Evolutionary conservation across 1,284 basidiomycete species (phyloP).

Genomic region (Phlebopus sp.): DNA sequence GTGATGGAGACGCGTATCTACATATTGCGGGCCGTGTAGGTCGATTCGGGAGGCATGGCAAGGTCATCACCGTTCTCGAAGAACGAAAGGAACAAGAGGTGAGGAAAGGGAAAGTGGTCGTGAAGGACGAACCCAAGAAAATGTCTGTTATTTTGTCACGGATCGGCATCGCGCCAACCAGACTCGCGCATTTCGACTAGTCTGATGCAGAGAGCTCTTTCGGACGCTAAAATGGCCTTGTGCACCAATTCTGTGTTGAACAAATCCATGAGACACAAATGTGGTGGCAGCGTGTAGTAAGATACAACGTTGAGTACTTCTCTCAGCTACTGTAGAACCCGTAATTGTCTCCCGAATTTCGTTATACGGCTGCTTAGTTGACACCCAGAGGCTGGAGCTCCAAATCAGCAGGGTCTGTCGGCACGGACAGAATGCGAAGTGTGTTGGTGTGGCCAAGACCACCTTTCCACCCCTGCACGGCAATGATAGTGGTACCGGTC

Average conservation of each 20-base stretch:
- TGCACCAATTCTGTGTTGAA: no score
- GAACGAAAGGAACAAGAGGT: conserved; percentile 28
- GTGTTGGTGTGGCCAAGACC: conserved; percentile 94
- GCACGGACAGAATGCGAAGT: conserved; percentile 75
- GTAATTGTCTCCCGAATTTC: conserved; percentile 4
- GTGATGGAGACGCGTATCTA: conserved; percentile 56
- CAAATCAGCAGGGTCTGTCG: conserved; percentile 83
- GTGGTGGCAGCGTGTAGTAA: not conserved
- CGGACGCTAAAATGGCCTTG: no score
- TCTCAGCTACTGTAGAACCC: not conserved
- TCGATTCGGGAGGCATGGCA: conserved; percentile 62
- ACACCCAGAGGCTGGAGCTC: conserved; percentile 68
- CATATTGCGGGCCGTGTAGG: conserved; percentile 77
- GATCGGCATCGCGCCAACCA: conserved; percentile 36
- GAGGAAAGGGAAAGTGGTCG: conserved; percentile 28
- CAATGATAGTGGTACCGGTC: conserved; percentile 88
- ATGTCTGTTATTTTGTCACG: conserved; percentile 47
- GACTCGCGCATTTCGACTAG: conserved; percentile 48
- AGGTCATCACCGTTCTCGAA: conserved; percentile 59
- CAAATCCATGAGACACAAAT: no score
- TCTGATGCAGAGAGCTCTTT: not conserved
- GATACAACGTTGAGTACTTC: conserved; percentile 12
- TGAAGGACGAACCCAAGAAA: conserved; percentile 40
- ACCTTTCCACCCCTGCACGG: conserved; percentile 98
- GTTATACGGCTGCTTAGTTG: conserved; percentile 18